A percentile compares a stretch with the other conserved stretches of the same genome.
Conservation (phyloP, 768 basidiomycete genomes). For the Chalciporus piperatus region DNA sequence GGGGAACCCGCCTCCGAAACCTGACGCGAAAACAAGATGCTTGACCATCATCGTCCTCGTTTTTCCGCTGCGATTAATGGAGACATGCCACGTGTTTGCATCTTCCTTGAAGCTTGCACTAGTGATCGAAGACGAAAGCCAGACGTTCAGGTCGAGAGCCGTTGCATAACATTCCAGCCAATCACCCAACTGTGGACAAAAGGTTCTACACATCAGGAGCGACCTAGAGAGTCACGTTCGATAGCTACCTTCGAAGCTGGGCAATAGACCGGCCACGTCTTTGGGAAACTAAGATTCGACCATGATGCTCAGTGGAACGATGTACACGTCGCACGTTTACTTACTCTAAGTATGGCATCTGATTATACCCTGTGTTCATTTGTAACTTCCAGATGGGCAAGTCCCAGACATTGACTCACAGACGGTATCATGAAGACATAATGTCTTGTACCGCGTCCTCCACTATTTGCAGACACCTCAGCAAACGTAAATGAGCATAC, state of each 20-base stretch:
- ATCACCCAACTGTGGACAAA: constrained; percentile 45
- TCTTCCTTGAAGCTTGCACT: constrained; percentile 34
- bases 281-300: constrained; percentile 41
- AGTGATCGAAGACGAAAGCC: constrained; percentile 46
- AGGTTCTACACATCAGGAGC: background rate
- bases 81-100: constrained; percentile 42
- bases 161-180: constrained; percentile 64
- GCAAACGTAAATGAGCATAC: background rate
- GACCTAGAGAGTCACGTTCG: background rate
- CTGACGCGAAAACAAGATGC: constrained; percentile 58
- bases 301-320: background rate
- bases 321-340: constrained; percentile 16
- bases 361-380: constrained; percentile 41
- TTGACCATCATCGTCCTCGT: constrained; percentile 37
- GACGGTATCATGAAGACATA: constrained; percentile 51
- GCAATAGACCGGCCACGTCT: constrained; percentile 50
- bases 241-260: constrained; percentile 46
- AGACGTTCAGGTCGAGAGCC: constrained; percentile 58
- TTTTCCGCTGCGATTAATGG: constrained; percentile 30
- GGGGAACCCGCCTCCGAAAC: constrained; percentile 45
- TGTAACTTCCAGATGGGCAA: constrained; percentile 2
- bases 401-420: constrained; percentile 35
- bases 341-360: constrained; percentile 54
- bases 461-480: constrained; percentile 30
- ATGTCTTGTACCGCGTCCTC: constrained; percentile 54